Base-by-base conservation (phyloP, 2,329 filamentous ascomycete genomes). In the Penicillium sp. region DNA sequence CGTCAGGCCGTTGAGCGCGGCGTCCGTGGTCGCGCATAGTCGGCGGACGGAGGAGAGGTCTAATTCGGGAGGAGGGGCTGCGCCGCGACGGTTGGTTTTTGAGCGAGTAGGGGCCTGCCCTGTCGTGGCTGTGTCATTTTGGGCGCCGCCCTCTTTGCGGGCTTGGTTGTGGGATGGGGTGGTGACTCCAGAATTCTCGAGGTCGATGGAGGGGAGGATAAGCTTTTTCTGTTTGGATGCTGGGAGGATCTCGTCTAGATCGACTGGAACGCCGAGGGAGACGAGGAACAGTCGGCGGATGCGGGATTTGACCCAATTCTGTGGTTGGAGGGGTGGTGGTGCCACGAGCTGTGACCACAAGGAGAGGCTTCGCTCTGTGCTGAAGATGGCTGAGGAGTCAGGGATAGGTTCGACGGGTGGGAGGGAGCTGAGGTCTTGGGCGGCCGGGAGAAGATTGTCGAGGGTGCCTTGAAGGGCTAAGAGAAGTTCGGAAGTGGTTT, bases 141-240 rank as follows among this genome's bases (percentile, higher is more conserved):
- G 31, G 10, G 31, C 9, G 31, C 31, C 61, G 35, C 61, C 66
- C 37, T 73, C 72, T 58, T 75, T 74, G 24, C 69, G 69, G 40
- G 66, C 64, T 54, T 71, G 71, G 47, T 70, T 73, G 39, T 69
- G 67, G 6, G 85, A 86, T 7, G 85, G 83, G 10, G 82, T 83
- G 2, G 84, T 87, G 14, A 79, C 36, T 80, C 82, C 27, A 80
- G 89, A 62, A 73, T 78, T 54, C 74, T 82, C 60, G 76, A 83
- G 51, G 78, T 83, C 73, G 65, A 95, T 88, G 6, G 93, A 96
- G 0, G 95, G 95, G 1, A 99, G 84, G 4, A 99, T 85, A 18
- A 99, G 87, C 74, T 98, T 98, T 83, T 98, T 98, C 75, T 99
- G 95, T 77, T 98, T 98, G 13, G 91, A 96, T 0, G 94, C 93